Conservation (phyloP, 176 grass and related monocot genomes). For the Themeda triandra region DNA sequence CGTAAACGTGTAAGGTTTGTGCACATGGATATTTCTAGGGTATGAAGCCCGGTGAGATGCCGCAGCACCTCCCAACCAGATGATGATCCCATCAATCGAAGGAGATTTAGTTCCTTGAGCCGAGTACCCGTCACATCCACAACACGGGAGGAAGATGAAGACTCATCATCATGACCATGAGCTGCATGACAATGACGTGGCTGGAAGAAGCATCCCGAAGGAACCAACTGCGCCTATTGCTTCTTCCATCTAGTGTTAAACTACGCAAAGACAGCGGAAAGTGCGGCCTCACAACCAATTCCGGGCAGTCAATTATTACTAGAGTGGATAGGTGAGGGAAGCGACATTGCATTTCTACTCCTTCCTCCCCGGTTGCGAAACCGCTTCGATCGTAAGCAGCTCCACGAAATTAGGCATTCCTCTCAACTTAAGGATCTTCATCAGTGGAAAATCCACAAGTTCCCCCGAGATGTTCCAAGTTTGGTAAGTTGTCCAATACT, state of each 20-base stretch:
- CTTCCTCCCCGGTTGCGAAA: neutral
- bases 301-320: neutral
- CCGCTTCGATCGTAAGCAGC: neutral
- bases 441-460: neutral
- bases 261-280: neutral
- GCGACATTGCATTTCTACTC: neutral
- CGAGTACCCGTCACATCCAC: neutral
- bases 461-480: neutral
- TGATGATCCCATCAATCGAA: neutral
- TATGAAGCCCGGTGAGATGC: no score
- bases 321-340: neutral
- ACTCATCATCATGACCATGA: neutral
- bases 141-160: no score
- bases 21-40: no score
- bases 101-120: neutral
- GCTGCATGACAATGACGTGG: neutral
- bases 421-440: neutral
- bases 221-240: neutral
- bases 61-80: no score
- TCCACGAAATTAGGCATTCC: neutral
- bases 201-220: neutral
- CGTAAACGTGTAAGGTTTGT: no score
- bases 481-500: neutral
- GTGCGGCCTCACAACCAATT: neutral
- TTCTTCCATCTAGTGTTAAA: neutral